Base-by-base conservation (phyloP, 108 stramenopile species). In the Skeletonema marinoi region DNA sequence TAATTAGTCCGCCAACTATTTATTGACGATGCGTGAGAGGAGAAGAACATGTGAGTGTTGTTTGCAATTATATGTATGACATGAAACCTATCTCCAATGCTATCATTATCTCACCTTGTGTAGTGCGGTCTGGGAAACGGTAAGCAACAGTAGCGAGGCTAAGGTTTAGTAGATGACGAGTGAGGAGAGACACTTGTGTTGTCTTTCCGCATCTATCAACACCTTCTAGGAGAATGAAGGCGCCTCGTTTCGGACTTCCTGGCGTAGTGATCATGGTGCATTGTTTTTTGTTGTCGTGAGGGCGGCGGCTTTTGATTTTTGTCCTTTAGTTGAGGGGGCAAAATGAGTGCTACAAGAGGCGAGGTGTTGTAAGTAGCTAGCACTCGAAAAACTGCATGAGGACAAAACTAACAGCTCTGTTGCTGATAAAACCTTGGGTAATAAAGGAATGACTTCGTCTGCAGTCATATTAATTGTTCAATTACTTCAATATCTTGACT, bases 201-300 rank as follows among this genome's bases (percentile, higher is more conserved):
- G 98, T 98, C 80, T 99, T 99, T 56, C 99, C 99, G 65, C 98
- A 97, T n/a, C 99, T 81, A 70, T 99, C 99, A 32, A 99, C 96
- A 21, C 99, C 99, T 87, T 99, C 99, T 68, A 99, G 87, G 25
- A 99, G 89, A 63, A 99, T 96, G 68, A 99, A 98, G 42, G 97
- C 97, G 7, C 99, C 99, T 32, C 99, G 80, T 70, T 78, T 78
- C 39, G 60, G 33, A 44, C 44, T 16, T 38, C 39, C 39, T 29
- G 35, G 21, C 2, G 32, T 30, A 39, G 60, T 72, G 11, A 62
- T 72, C 60, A 72, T 72, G 44, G 46, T 67, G 44, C 14, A 46
- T 46, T n/a, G 35, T 36, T 6, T 36, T 6, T 36, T 36, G 35
- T 36, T n/a, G n/a, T 1, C 35, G 0, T 25, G 25, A 25, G 25